phyloP scores from a whole-genome alignment of 768 basidiomycete genomes.

The Lentinula sp. region DNA sequence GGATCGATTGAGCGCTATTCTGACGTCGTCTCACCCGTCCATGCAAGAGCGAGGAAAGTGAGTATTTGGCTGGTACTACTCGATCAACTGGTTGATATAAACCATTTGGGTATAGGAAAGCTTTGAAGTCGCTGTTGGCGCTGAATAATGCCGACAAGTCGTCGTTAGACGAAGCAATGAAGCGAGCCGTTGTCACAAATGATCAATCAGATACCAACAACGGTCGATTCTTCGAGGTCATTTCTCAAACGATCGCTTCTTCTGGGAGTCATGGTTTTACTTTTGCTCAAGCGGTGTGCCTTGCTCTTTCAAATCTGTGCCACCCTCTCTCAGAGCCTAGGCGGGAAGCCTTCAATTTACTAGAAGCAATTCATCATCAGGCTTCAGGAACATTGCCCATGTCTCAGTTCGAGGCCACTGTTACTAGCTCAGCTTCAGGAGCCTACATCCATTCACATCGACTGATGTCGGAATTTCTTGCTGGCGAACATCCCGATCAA shows the following conservation, averaged over 20 bases:
- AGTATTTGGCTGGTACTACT: conserved; percentile 19
- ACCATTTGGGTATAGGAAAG: conserved; percentile 48
- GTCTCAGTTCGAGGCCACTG: conserved; percentile 66
- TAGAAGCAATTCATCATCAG: conserved; percentile 68
- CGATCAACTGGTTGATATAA: not conserved
- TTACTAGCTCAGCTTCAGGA: conserved; percentile 65
- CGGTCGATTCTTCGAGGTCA: conserved; percentile 69
- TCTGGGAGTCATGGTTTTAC: conserved; percentile 51
- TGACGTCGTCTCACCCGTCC: conserved; percentile 49
- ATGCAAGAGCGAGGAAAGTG: conserved; percentile 61
- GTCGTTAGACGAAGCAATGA: conserved; percentile 59
- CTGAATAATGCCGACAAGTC: conserved; percentile 46
- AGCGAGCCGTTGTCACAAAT: conserved; percentile 59
- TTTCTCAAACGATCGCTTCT: conserved; percentile 63
- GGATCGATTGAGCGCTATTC: conserved; percentile 64
- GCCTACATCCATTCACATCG: conserved; percentile 80
- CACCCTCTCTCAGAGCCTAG: conserved; percentile 62
- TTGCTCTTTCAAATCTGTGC: conserved; percentile 81
- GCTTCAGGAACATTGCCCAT: conserved; percentile 62
- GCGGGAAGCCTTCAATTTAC: conserved; percentile 69
- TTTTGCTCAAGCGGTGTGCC: conserved; percentile 68
- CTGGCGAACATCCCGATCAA: conserved; percentile 67
- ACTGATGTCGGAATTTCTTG: conserved; percentile 69
- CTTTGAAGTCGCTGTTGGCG: conserved; percentile 62
- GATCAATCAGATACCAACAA: conserved; percentile 50